phyloP scores from a whole-genome alignment of 176 grass and related monocot genomes.

The Musa acuminata region DNA sequence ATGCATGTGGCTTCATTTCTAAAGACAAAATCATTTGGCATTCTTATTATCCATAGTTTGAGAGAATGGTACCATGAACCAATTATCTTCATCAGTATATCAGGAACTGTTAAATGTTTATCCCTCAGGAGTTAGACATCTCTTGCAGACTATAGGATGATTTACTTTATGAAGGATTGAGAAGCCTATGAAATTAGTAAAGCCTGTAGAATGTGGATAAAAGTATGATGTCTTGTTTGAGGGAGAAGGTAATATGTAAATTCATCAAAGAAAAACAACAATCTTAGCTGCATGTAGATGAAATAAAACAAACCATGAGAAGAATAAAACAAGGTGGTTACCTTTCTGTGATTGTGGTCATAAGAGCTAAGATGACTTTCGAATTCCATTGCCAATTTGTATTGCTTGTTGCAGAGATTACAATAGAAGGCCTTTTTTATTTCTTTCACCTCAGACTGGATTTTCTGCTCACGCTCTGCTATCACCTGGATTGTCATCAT shows the following conservation, averaged over 20 bases:
- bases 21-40: background rate
- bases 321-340: slow-evolving; percentile 15
- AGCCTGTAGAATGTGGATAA: too few species aligned
- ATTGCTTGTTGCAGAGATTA: slow-evolving; percentile 85
- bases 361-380: slow-evolving; percentile 94
- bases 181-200: too few species aligned
- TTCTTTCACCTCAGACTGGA: slow-evolving; percentile 87
- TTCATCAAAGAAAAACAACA: background rate
- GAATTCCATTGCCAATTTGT: slow-evolving; percentile 93
- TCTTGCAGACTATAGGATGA: background rate
- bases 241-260: too few species aligned
- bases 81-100: background rate
- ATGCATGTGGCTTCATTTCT: background rate
- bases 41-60: background rate
- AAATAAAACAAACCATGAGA: background rate
- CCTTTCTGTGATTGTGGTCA: slow-evolving; percentile 97
- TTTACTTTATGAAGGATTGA: background rate
- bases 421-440: slow-evolving; percentile 97
- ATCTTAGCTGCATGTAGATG: background rate
- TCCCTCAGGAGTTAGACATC: background rate
- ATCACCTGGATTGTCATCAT: slow-evolving; percentile 98
- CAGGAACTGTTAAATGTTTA: too few species aligned
- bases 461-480: slow-evolving; percentile 98
- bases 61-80: background rate
- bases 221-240: too few species aligned